A percentile compares a stretch with the other conserved stretches of the same genome.
phyloP scores from a whole-genome alignment of 2,329 filamentous ascomycete genomes.

The Rachicladosporium sp. region DNA sequence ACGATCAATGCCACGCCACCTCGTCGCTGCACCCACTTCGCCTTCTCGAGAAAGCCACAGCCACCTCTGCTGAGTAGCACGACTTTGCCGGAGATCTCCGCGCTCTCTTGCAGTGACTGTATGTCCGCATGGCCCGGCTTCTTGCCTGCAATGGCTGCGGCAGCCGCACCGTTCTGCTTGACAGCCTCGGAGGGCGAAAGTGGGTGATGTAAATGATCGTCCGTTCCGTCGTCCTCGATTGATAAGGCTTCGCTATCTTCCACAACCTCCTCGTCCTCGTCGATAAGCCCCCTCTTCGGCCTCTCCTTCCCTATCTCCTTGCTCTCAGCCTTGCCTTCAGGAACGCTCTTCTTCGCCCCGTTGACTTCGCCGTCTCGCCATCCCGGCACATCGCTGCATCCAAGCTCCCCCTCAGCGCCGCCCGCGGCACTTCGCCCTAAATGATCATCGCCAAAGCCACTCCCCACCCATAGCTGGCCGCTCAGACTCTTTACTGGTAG shows the following conservation, averaged over 20 bases:
- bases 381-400: constrained; percentile 86
- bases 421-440: constrained; percentile 41
- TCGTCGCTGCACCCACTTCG: constrained; percentile 88
- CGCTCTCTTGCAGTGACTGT: constrained; percentile 77
- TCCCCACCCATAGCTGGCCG: constrained; percentile 86
- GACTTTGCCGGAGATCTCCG: constrained; percentile 87
- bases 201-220: constrained; percentile 64
- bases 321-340: constrained; percentile 7
- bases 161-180: constrained; percentile 22
- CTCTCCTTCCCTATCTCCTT: constrained; percentile 11
- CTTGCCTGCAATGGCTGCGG: constrained; percentile 21
- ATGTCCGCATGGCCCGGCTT: constrained; percentile 63
- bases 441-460: constrained; percentile 73
- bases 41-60: constrained; percentile 93
- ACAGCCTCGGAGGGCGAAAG: constrained; percentile 32
- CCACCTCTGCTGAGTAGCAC: constrained; percentile 84
- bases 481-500: constrained; percentile 67
- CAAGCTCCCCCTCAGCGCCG: constrained; percentile 66
- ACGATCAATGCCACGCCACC: constrained; percentile 86
- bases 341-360: constrained; percentile 9
- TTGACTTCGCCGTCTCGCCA: constrained; percentile 52
- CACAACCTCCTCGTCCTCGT: constrained; percentile 2
- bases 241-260: constrained; percentile 6
- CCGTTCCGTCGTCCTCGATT: constrained; percentile 59
- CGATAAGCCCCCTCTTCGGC: constrained; percentile 12